Evolutionary conservation across 192 early-diverging fungal genomes (phyloP).

Genomic region (Coemansia sp.): DNA sequence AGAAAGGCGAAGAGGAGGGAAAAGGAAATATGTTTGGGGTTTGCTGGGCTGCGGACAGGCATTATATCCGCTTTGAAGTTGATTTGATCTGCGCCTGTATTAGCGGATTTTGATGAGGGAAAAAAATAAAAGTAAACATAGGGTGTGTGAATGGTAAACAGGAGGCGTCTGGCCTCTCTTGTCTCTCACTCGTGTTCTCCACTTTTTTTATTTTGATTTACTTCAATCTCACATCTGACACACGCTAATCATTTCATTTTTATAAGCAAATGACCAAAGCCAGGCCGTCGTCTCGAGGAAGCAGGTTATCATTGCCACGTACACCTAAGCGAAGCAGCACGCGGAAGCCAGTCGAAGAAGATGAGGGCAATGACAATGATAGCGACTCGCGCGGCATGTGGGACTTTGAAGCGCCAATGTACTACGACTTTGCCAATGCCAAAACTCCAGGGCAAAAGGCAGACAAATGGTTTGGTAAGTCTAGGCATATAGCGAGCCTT

Average conservation of each 20-base stretch:
- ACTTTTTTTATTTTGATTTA: slow-evolving; percentile 1
- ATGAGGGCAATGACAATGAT: not conserved
- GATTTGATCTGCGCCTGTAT: not conserved
- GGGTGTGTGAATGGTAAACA: slow-evolving; percentile 10
- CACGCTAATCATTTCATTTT: not conserved
- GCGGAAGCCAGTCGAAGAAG: not conserved
- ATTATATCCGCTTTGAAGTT: not conserved
- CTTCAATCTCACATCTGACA: not conserved
- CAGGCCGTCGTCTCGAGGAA: slow-evolving; percentile 28
- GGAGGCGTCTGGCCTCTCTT: not conserved
- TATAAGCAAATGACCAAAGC: slow-evolving; percentile 33
- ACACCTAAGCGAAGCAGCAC: slow-evolving; percentile 25
- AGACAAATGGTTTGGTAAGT: slow-evolving; percentile 57
- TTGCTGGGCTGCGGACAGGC: not conserved
- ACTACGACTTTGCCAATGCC: slow-evolving; percentile 48
- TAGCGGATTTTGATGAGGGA: not conserved
- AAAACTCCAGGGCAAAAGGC: slow-evolving; percentile 42
- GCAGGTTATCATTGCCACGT: slow-evolving; percentile 4
- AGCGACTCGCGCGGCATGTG: slow-evolving; percentile 22
- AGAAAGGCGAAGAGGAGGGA: not conserved
- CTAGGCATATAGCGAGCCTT: not conserved
- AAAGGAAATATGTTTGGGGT: not conserved
- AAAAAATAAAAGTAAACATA: slow-evolving; percentile 15
- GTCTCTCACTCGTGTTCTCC: not conserved
- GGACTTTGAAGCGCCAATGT: slow-evolving; percentile 54